These are phyloP conservation scores for Hygrocybe coccinea DNA, from an alignment of 768 basidiomycete genomes.

Conservation along the genomic window DNA sequence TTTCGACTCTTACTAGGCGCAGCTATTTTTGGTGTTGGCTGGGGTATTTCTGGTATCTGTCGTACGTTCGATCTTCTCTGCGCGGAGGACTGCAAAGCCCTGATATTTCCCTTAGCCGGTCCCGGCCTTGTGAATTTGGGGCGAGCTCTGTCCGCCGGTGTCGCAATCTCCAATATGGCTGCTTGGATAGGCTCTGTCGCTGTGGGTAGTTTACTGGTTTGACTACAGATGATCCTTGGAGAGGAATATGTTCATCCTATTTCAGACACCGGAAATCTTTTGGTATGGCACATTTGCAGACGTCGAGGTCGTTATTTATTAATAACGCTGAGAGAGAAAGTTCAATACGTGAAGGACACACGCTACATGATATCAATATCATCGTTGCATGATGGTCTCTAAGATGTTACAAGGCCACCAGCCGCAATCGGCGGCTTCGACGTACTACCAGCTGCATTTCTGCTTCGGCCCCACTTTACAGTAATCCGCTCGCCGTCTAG, in stretches of 20 bases:
- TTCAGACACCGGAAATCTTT: no score
- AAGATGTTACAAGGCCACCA: slow-evolving; percentile 17
- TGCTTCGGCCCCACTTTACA: slow-evolving; percentile 88
- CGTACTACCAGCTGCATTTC: slow-evolving; percentile 23
- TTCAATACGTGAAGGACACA: background rate
- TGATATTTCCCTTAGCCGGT: slow-evolving; percentile 40
- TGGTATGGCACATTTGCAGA: background rate
- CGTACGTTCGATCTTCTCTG: slow-evolving; percentile 39
- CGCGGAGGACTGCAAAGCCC: background rate
- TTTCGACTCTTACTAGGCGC: slow-evolving; percentile 45
- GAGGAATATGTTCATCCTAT: background rate
- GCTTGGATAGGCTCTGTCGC: slow-evolving; percentile 41
- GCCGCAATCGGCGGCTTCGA: slow-evolving; percentile 29
- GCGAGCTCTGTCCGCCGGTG: slow-evolving; percentile 37
- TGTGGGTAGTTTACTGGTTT: slow-evolving; percentile 38
- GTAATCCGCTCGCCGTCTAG: slow-evolving; percentile 68
- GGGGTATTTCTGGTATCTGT: slow-evolving; percentile 58
- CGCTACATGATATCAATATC: background rate
- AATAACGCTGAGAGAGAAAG: background rate
- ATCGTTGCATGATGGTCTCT: background rate
- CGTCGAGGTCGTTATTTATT: background rate
- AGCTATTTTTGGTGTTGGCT: slow-evolving; percentile 56
- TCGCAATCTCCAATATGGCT: slow-evolving; percentile 28
- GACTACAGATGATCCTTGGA: background rate
- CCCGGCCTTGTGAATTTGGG: slow-evolving; percentile 62